Conservation (phyloP, 306 rosid species). For the Ceratonia siliqua region DNA sequence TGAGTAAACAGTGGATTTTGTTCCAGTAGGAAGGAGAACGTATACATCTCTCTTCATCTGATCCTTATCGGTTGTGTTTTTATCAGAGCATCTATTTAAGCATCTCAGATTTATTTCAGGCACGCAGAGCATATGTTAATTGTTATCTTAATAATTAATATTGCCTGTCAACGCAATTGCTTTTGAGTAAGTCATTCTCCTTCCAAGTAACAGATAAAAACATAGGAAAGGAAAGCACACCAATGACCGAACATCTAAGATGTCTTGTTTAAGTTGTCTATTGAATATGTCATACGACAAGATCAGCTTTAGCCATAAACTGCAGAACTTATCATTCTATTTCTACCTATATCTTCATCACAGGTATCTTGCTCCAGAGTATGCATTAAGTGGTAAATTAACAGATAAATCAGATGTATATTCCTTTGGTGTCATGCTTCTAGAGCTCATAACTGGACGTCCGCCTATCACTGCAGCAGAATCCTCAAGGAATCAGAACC, state of each 20-base stretch:
- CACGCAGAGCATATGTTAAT: neutral
- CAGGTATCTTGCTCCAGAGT: conserved; percentile 72
- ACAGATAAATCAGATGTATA: conserved; percentile 67
- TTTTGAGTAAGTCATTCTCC: neutral
- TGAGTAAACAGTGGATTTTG: no score
- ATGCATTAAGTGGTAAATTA: conserved; percentile 65
- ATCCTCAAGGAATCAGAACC: conserved; percentile 46
- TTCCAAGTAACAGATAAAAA: neutral
- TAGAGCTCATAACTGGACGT: conserved; percentile 64
- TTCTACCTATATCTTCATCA: conserved; percentile 1
- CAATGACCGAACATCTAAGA: neutral
- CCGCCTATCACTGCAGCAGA: conserved; percentile 45
- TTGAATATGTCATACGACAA: neutral
- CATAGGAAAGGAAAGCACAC: neutral
- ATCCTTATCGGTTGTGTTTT: neutral
- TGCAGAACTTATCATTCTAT: neutral
- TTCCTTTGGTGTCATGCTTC: conserved; percentile 61
- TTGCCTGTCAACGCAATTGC: neutral
- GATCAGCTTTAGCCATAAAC: neutral
- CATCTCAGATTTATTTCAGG: neutral
- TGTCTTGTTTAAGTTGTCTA: neutral
- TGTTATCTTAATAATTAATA: no score
- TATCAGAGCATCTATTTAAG: neutral
- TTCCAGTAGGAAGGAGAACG: neutral
- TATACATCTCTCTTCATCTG: neutral